phyloP scores from a whole-genome alignment of 768 basidiomycete species.

The Fomitopsis pulvina region DNA sequence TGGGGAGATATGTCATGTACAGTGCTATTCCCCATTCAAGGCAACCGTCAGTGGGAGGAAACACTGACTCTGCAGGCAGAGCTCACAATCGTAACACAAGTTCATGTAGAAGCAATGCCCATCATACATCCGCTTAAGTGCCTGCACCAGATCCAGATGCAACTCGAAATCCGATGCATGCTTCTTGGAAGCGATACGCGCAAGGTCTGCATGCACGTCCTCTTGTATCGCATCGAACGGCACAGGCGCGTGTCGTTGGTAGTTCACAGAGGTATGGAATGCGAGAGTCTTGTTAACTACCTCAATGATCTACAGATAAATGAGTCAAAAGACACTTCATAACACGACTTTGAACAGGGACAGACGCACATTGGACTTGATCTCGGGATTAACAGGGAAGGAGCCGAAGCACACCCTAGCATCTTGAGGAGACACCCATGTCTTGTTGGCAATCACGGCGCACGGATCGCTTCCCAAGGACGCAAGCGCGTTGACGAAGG shows the following conservation, averaged over 20 bases:
- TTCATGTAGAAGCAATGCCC: conserved; percentile 54
- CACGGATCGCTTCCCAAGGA: conserved; percentile 35
- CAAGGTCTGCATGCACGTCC: conserved; percentile 44
- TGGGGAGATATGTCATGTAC: conserved; percentile 37
- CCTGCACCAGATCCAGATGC: conserved; percentile 46
- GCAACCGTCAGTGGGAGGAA: neutral
- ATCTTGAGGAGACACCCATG: conserved; percentile 47
- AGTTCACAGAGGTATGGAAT: conserved; percentile 59
- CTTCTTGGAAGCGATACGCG: conserved; percentile 34
- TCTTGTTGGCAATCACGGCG: conserved; percentile 43
- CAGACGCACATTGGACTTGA: conserved; percentile 50
- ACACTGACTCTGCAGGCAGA: neutral
- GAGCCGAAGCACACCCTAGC: conserved; percentile 46
- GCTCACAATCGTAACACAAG: conserved; percentile 46
- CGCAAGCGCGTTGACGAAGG: no score
- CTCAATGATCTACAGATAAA: conserved; percentile 38
- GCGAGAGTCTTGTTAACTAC: conserved; percentile 50
- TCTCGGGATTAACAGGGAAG: conserved; percentile 37
- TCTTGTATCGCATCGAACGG: conserved; percentile 56
- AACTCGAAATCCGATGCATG: conserved; percentile 50
- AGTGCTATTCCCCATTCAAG: conserved; percentile 20
- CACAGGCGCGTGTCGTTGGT: conserved; percentile 45
- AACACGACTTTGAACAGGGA: neutral
- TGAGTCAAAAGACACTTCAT: neutral
- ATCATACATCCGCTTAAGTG: conserved; percentile 50